Base-by-base conservation (phyloP, 2,329 filamentous ascomycete species). In the Aspergillus melleus region DNA sequence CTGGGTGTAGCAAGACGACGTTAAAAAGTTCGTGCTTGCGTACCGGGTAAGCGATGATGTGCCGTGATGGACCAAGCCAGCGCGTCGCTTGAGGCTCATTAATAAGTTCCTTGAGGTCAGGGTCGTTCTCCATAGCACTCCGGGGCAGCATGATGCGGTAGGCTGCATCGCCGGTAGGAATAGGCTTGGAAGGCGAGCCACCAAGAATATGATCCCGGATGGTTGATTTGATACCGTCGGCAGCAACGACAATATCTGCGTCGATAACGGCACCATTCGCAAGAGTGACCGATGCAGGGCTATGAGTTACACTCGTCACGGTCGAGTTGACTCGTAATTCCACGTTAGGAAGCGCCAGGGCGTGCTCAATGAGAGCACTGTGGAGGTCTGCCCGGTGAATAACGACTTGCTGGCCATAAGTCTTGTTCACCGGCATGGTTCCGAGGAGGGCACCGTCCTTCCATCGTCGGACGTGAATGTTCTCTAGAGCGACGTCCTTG, bases 31-130 rank as follows among this genome's bases (percentile, higher is more conserved):
- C 81, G 68, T 90, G 86, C 69, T 82, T 84, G 62, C 85, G 82
- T 49, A 94, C 87, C 0, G 90, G 87, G 72, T 93, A 94, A 0
- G 89, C 89, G 66, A 93, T 90, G 72, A 92, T 89, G 74, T 93
- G 90, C 1, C 89, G 83, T 66, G 85, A 85, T 70, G 87, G 86
- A 32, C 90, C 90, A 54, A 93, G 89, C 90, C 90, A 93, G 53
- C 90, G 84, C 44, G 87, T 88, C 2, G 89, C 89, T 52, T 83
- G 80, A 68, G 91, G 84, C 49, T 83, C 81, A 65, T 90, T 85
- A 22, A 93, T 80, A 10, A 92, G 81, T n/a, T 77, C 81, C 55
- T 88, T 78, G 52, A 92, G 79, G 64, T 90, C 88, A 0, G 88
- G 83, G 66, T 92, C 89, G 22, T 83, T 66, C 58, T 81, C 75